These are phyloP conservation scores for Salvia hispanica DNA, from an alignment of 257 asterid species.

Conservation along the genomic window DNA sequence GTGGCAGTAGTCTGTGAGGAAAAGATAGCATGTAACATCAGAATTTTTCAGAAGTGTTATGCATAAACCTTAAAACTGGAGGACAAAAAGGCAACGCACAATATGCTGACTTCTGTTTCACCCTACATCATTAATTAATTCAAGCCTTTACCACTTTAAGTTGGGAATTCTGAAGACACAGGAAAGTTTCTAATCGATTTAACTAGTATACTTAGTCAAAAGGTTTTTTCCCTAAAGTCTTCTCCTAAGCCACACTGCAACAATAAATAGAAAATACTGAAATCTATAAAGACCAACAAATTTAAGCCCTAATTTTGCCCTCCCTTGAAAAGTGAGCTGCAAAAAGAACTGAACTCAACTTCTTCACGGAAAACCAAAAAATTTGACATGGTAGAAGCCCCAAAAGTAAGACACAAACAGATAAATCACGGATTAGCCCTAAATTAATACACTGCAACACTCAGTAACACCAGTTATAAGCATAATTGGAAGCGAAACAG, in stretches of 20 bases:
- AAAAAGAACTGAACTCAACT: slow-evolving; percentile 12
- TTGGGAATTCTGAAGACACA: background rate
- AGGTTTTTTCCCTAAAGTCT: slow-evolving; percentile 16
- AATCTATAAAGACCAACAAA: background rate
- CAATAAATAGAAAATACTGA: slow-evolving; percentile 3
- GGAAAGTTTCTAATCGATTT: background rate
- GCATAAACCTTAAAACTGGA: slow-evolving; percentile 4
- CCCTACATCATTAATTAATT: slow-evolving; percentile 12
- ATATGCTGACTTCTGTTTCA: background rate
- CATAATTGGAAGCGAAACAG: background rate
- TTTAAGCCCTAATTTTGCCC: slow-evolving; percentile 26
- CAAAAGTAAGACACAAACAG: slow-evolving; percentile 1
- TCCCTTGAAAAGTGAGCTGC: background rate
- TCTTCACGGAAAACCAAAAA: background rate
- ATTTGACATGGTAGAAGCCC: background rate
- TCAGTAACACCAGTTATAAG: background rate
- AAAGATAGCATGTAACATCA: slow-evolving; percentile 28
- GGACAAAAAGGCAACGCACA: slow-evolving; percentile 1
- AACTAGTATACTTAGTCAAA: background rate
- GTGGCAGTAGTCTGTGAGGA: slow-evolving; percentile 52
- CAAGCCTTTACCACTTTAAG: slow-evolving; percentile 18
- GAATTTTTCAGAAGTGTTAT: slow-evolving; percentile 6
- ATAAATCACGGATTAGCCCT: slow-evolving; percentile 6
- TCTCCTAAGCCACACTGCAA: background rate
- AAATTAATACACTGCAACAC: slow-evolving; percentile 6